These are phyloP conservation scores for Pythium diclinum DNA, from an alignment of 352 stramenopile species.

Conservation along the genomic window DNA sequence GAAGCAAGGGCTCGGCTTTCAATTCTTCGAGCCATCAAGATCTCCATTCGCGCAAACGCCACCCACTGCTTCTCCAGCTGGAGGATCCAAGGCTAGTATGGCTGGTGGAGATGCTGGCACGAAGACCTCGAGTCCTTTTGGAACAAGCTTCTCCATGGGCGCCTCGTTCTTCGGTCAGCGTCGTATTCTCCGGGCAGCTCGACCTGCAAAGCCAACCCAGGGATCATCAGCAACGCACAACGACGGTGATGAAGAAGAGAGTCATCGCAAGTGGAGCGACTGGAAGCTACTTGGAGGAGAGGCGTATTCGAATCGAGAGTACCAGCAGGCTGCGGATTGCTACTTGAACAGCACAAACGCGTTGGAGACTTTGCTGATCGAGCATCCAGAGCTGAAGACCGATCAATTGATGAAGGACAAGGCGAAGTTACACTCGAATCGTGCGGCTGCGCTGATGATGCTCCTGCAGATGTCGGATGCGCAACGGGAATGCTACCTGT, in stretches of 20 bases:
- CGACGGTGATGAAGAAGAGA: constrained; percentile 31
- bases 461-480: constrained; percentile 66
- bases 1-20: neutral
- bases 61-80: neutral
- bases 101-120: neutral
- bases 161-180: constrained; percentile 14
- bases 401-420: constrained; percentile 61
- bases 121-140: neutral
- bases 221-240: neutral
- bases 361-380: constrained; percentile 39
- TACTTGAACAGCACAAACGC: constrained; percentile 42
- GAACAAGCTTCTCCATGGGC: neutral
- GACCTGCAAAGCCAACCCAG: constrained; percentile 4
- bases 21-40: neutral
- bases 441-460: constrained; percentile 79
- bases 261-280: constrained; percentile 46
- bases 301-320: constrained; percentile 42
- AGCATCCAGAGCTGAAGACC: constrained; percentile 35
- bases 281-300: constrained; percentile 56
- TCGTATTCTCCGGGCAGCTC: constrained; percentile 19
- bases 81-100: neutral
- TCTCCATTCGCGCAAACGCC: neutral
- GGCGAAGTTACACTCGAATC: constrained; percentile 77
- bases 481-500: constrained; percentile 58
- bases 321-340: constrained; percentile 50